Evolutionary conservation across 78 protist species (phyloP).

Genomic region (Dictyostelium firmibasis): DNA sequence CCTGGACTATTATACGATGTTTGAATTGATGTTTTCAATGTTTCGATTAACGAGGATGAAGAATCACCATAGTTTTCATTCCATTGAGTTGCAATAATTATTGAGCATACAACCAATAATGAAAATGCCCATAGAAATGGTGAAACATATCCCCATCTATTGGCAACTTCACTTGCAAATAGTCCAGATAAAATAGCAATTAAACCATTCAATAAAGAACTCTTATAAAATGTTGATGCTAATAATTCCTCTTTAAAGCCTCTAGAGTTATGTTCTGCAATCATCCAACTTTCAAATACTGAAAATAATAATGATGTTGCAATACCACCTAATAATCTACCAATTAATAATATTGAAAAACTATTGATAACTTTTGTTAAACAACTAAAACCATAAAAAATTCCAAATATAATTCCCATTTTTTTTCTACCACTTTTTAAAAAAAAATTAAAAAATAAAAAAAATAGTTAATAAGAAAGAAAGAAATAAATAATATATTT

Average conservation of each 20-base stretch:
- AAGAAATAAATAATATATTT: background rate
- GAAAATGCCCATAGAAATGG: slow-evolving; percentile 88
- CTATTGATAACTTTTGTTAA: slow-evolving; percentile 84
- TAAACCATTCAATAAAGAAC: slow-evolving; percentile 83
- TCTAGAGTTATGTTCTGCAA: slow-evolving; percentile 88
- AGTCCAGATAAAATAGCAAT: slow-evolving; percentile 93
- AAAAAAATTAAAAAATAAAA: too few relatives aligned
- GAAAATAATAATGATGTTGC: slow-evolving; percentile 97
- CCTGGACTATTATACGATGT: background rate
- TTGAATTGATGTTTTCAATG: slow-evolving; percentile 2
- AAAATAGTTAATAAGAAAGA: background rate
- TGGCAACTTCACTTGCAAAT: slow-evolving; percentile 75
- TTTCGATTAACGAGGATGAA: background rate
- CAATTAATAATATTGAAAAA: slow-evolving; percentile 87
- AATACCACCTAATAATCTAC: slow-evolving; percentile 94
- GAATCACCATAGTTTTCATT: slow-evolving; percentile 88
- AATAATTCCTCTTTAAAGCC: slow-evolving; percentile 47
- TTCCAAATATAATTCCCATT: slow-evolving; percentile 74
- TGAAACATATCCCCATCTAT: slow-evolving; percentile 87
- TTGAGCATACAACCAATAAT: slow-evolving; percentile 9
- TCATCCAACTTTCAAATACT: slow-evolving; percentile 97
- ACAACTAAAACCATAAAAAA: slow-evolving; percentile 83
- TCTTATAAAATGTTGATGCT: slow-evolving; percentile 87
- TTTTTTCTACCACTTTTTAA: slow-evolving; percentile 85
- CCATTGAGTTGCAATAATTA: slow-evolving; percentile 67